These are phyloP conservation scores for Puccinellia tenuiflora DNA, from an alignment of 176 grass and related monocot species.

Conservation along the genomic window DNA sequence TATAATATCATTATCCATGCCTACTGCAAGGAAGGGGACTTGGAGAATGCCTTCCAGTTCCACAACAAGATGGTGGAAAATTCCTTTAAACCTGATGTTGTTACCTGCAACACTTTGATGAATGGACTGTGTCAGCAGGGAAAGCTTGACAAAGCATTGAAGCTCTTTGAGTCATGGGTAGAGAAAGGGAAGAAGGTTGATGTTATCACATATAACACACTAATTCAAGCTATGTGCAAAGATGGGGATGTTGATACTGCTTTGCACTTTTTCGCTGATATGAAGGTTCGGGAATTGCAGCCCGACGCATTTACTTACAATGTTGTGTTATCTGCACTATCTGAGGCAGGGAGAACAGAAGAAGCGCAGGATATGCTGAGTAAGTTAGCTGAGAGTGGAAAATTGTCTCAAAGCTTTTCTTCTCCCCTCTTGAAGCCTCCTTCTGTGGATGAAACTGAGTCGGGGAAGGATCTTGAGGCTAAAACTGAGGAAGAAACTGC, in stretches of 20 bases:
- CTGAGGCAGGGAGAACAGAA: constrained; percentile 51
- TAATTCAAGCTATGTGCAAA: constrained; percentile 83
- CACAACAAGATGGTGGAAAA: constrained; percentile 96
- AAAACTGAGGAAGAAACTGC: constrained; percentile 17
- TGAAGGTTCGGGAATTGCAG: constrained; percentile 56
- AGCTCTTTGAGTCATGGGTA: constrained; percentile 78
- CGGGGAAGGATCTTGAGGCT: constrained; percentile 7
- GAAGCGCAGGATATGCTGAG: constrained; percentile 62
- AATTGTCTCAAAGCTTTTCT: constrained; percentile 50
- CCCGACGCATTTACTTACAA: constrained; percentile 83
- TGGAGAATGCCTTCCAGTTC: constrained; percentile 90
- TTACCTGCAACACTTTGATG: constrained; percentile 92
- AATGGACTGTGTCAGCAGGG: constrained; percentile 66
- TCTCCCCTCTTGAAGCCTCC: constrained; percentile 38
- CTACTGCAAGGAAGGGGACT: constrained; percentile 80
- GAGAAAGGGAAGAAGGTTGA: constrained; percentile 86
- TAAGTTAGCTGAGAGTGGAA: constrained; percentile 48
- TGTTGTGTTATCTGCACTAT: constrained; percentile 64
- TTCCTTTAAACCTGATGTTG: constrained; percentile 77
- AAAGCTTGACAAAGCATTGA: constrained; percentile 77
- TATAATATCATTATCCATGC: constrained; percentile 92
- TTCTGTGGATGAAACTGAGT: constrained; percentile 12
- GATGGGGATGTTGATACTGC: constrained; percentile 48
- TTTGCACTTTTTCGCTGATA: constrained; percentile 59
- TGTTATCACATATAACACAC: constrained; percentile 78